Percentiles rank a stretch among this genome's conserved stretches.
phyloP scores from a whole-genome alignment of 768 basidiomycete genomes.

The Lenzites betulinus region DNA sequence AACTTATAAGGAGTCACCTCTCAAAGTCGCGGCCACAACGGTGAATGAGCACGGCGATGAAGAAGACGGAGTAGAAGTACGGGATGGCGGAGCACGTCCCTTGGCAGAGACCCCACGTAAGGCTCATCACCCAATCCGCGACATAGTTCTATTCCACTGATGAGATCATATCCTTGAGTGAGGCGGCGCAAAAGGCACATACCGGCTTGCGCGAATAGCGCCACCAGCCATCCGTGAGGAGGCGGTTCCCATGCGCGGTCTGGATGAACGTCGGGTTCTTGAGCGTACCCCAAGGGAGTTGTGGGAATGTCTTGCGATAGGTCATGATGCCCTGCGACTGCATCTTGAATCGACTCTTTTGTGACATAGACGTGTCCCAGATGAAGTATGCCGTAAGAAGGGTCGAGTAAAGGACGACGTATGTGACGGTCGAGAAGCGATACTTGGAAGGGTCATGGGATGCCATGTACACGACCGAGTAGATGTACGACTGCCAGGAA shows the following conservation, averaged over 20 bases:
- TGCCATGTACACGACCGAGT: constrained; percentile 98
- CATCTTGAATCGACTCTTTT: constrained; percentile 98
- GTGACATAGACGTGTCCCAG: constrained; percentile 94
- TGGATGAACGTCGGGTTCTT: constrained; percentile 90
- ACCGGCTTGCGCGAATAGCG: constrained; percentile 90
- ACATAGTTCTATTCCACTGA: constrained; percentile 72
- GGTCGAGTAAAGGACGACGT: constrained; percentile 71
- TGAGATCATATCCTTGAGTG: not conserved
- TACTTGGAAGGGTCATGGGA: constrained; percentile 87
- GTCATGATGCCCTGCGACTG: constrained; percentile 85
- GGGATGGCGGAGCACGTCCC: constrained; percentile 82
- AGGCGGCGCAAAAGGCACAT: constrained; percentile 30
- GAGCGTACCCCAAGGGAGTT: constrained; percentile 79
- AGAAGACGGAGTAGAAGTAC: constrained; percentile 97
- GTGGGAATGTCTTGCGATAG: constrained; percentile 92
- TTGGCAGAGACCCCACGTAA: constrained; percentile 82
- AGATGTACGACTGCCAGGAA: constrained; percentile 67
- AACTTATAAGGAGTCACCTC: constrained; percentile 44
- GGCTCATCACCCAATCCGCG: constrained; percentile 86
- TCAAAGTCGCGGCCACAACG: constrained; percentile 94
- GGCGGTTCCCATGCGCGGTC: constrained; percentile 92
- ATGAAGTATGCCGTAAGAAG: constrained; percentile 86
- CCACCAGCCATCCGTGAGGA: constrained; percentile 95
- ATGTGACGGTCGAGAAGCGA: constrained; percentile 76
- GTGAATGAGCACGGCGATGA: constrained; percentile 90